Conservation (phyloP, 306 rosid genomes). For the Castanea mollissima region DNA sequence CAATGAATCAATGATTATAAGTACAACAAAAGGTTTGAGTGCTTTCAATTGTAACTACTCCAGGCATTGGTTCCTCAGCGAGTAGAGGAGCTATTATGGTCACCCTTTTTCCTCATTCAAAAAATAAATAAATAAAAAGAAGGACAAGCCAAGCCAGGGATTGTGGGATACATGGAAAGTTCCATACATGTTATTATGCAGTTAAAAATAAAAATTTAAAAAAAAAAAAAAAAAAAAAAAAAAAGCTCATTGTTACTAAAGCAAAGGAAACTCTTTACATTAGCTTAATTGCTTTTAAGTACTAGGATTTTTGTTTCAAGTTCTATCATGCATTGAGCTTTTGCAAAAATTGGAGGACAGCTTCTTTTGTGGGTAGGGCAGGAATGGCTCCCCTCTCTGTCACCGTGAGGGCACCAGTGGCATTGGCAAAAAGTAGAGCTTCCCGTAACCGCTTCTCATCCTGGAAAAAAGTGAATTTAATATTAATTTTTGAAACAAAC, state of each 20-base stretch:
- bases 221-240: neutral
- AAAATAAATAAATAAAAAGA: no score
- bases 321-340: constrained; percentile 32
- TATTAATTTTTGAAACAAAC: neutral
- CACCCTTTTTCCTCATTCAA: no score
- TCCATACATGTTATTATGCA: constrained; percentile 19
- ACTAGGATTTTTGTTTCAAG: neutral
- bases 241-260: constrained; percentile 20
- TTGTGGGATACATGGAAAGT: constrained; percentile 12
- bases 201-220: neutral
- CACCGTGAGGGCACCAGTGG: constrained; percentile 83
- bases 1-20: neutral
- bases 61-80: no score
- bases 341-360: constrained; percentile 48
- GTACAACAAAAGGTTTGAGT: neutral
- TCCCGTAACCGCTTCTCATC: constrained; percentile 58
- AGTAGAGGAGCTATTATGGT: no score
- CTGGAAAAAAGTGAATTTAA: constrained; percentile 31
- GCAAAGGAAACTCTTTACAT: constrained; percentile 17
- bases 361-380: constrained; percentile 70
- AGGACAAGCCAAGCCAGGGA: constrained; percentile 5
- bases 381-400: constrained; percentile 90
- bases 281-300: constrained; percentile 25
- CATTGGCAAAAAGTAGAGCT: constrained; percentile 72
- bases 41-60: neutral